A percentile compares a stretch with the other conserved stretches of the same genome.
Evolutionary conservation across 257 asterid genomes (phyloP).

Genomic region (Capsicum rhomboideum): DNA sequence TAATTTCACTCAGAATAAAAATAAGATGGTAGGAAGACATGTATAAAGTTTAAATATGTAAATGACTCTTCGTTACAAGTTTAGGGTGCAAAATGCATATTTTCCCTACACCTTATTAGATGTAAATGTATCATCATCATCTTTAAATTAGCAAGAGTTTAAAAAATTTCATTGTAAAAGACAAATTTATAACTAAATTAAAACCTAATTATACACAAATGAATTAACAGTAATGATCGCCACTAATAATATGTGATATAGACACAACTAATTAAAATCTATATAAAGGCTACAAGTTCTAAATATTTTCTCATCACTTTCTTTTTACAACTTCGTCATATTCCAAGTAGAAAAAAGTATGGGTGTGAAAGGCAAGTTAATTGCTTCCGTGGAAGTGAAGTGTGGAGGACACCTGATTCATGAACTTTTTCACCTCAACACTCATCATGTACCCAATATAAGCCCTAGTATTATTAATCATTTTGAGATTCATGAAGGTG

Average conservation of each 20-base stretch:
- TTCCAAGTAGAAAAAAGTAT: background rate
- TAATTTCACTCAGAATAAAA: too few species aligned
- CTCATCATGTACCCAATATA: background rate
- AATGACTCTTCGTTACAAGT: too few species aligned
- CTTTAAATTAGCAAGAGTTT: background rate
- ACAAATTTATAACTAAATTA: background rate
- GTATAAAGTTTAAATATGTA: too few species aligned
- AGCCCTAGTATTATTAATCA: background rate
- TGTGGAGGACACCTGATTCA: background rate
- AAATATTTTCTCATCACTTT: background rate
- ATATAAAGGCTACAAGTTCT: background rate
- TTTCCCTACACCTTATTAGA: background rate
- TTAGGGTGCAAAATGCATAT: too few species aligned
- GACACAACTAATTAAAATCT: background rate
- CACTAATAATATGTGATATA: background rate
- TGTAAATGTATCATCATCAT: background rate
- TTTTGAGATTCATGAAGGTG: background rate
- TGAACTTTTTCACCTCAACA: background rate
- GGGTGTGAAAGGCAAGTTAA: background rate
- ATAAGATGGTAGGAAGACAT: too few species aligned
- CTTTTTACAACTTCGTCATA: background rate
- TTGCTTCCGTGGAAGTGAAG: background rate
- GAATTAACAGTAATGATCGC: background rate
- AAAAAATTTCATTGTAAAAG: background rate
- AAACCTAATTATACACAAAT: background rate